Base-by-base conservation (phyloP, 2,329 filamentous ascomycete genomes). In the Nannizziopsis arthrosporioides region DNA sequence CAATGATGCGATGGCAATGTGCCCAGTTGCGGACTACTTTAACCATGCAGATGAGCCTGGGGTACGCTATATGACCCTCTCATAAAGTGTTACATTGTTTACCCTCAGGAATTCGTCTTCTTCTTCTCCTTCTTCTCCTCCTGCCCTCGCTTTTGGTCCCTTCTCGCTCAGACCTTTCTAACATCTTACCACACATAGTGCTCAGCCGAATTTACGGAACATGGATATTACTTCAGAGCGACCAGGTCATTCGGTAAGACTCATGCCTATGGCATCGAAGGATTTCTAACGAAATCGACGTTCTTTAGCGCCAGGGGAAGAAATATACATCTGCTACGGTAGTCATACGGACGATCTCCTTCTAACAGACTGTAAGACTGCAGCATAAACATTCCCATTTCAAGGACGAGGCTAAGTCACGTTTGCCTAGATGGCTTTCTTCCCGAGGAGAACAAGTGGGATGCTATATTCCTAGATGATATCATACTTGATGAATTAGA, bases 11-110 rank as follows among this genome's bases (percentile, higher is more conserved):
- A 68, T 72, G 61, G 69, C 67, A 5, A 48, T 72, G 50, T 58
- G 70, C 50, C 69, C 69, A 1, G 70, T 70, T 57, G 66, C 68
- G 2, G 69, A 72, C 57, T 70, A 69, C 51, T 71, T 72, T 51
- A 71, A 72, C 54, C 69, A 72, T 58, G 59, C 61, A 5, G 65
- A 69, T 59, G 57, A 65, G 15, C 60, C 63, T 42, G 67, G 64
- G 43, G 68, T 70, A 57, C 32, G 63, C 59, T 14, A 15, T 14
- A 36, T 43, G 40, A 15, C 19, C 30, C 15, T 19, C 12, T 38
- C 9, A 30, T 34, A n/a, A 11, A 6, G 39, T 12, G 30, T 11
- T 17, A 3, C 7, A 27, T 27, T 7, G 7, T 27, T 27, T 27
- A 7, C n/a, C n/a, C n/a, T n/a, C n/a, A n/a, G n/a, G n/a, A n/a